Conservation (phyloP, 2,329 filamentous ascomycete genomes). For the Monosporascus cannonballus region DNA sequence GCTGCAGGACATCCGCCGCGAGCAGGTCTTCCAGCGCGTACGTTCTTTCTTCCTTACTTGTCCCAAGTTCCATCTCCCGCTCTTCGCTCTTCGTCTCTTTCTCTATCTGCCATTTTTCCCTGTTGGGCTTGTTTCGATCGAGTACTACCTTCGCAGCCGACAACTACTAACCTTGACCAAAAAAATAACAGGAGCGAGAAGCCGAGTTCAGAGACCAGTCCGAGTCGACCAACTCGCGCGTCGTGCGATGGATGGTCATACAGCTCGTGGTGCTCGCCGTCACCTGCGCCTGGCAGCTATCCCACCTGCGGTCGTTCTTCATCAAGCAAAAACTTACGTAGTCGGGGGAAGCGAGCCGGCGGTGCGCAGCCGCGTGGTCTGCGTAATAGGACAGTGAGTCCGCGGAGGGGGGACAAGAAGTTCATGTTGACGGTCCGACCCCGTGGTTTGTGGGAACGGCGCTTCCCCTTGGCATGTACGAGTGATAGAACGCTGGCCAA, state of each 20-base stretch:
- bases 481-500: too few relatives aligned
- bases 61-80: background rate
- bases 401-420: background rate
- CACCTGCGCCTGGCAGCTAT: conserved; percentile 95
- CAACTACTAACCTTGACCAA: background rate
- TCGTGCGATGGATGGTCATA: conserved; percentile 89
- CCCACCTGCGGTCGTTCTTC: conserved; percentile 93
- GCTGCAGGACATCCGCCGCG: conserved; percentile 80
- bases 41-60: conserved; percentile 19
- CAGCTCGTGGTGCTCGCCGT: conserved; percentile 78
- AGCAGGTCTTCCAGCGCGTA: conserved; percentile 95
- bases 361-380: too few relatives aligned
- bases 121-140: background rate
- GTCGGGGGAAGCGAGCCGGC: conserved; percentile 8
- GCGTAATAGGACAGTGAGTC: background rate
- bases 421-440: too few relatives aligned
- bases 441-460: too few relatives aligned
- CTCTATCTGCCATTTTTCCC: background rate
- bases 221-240: conserved; percentile 83
- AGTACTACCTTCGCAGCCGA: conserved; percentile 3
- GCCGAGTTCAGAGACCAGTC: conserved; percentile 98
- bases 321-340: conserved; percentile 99
- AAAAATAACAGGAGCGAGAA: conserved; percentile 70
- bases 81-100: background rate
- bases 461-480: too few relatives aligned